Evolutionary conservation across 768 basidiomycete species (phyloP), one percentile per base, ranked within the genome.

Genomic region (Podaxis pistillaris): DNA sequence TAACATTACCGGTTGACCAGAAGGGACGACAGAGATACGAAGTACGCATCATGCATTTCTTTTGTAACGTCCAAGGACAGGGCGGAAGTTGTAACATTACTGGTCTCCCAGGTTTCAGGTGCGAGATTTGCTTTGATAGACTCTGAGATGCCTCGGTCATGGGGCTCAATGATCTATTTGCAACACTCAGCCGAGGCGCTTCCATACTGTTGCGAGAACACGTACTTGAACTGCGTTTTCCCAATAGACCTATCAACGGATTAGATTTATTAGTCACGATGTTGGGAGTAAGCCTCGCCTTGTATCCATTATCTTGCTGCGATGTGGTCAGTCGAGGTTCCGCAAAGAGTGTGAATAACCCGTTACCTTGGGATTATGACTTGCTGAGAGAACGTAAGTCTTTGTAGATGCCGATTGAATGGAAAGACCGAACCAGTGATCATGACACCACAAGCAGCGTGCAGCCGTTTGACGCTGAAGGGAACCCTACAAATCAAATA

Each of bases 241-340:
- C 92, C 92, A 94, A 67, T 94, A 94, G 19, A 93, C 91, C 91
- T 93, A 50, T 36, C 22, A 24, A 58, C 44, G 46, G 9, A 12
- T 30, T 22, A 19, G 57, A 33, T 19, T n/a, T 12, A 41, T 37
- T 12, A 13, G 28, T 44, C 11, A n/a, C 33, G 15, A 41, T 22
- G 15, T 8, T 63, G 26, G 26, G 44, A 12, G 28, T 30, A 44
- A 24, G 19, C 57, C 68, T 62, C 52, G 86, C 92, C 76, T 95
- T 96, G 76, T 90, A 94, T 2, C 93, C 93, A 70, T 96, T 96
- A 69, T 95, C 93, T 70, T 90, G 74, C 90, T 93, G 54, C 24
- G 24, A 38, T 28, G 5, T 24, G 54, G 11, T 37, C 33, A 60
- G 13, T 61, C 50, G 17, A 22, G 17, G 9, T 19, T 13, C 19